Percentiles rank a stretch among this genome's conserved stretches.
Conservation (phyloP, 192 early-diverging fungal species). For the Gigaspora rosea region DNA sequence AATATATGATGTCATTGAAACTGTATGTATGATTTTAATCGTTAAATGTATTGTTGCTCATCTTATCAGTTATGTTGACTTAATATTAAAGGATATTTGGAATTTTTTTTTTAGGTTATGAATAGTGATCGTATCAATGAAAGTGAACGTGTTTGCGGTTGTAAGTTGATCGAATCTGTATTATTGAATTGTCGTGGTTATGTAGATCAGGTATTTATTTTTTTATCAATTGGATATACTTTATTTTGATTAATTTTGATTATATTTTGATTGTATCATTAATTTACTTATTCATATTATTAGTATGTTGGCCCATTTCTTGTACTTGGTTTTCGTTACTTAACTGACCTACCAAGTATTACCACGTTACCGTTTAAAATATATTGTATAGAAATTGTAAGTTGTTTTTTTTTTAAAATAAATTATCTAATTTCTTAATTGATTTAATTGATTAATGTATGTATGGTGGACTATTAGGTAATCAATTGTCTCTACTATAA, state of each 20-base stretch:
- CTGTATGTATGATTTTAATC: slow-evolving; percentile 45
- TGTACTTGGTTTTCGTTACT: slow-evolving; percentile 63
- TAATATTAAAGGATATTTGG: slow-evolving; percentile 1
- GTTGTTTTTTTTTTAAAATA: background rate
- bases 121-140: slow-evolving; percentile 75
- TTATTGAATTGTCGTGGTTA: slow-evolving; percentile 81
- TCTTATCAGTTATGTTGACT: background rate
- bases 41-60: background rate
- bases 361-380: slow-evolving; percentile 71
- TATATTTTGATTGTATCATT: background rate
- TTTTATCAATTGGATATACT: background rate
- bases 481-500: slow-evolving; percentile 91
- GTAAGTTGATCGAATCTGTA: slow-evolving; percentile 84
- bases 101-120: slow-evolving; percentile 56
- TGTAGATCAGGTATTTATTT: slow-evolving; percentile 62
- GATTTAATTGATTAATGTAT: slow-evolving; percentile 1
- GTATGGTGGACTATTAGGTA: slow-evolving; percentile 38
- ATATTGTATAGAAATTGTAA: slow-evolving; percentile 71
- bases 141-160: slow-evolving; percentile 77
- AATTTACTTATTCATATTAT: slow-evolving; percentile 8
- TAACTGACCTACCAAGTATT: slow-evolving; percentile 61
- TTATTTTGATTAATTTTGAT: background rate
- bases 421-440: background rate
- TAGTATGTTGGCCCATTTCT: slow-evolving; percentile 72
- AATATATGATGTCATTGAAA: slow-evolving; percentile 85